Conservation (phyloP, 768 basidiomycete species). For the Mycena capillaripes region DNA sequence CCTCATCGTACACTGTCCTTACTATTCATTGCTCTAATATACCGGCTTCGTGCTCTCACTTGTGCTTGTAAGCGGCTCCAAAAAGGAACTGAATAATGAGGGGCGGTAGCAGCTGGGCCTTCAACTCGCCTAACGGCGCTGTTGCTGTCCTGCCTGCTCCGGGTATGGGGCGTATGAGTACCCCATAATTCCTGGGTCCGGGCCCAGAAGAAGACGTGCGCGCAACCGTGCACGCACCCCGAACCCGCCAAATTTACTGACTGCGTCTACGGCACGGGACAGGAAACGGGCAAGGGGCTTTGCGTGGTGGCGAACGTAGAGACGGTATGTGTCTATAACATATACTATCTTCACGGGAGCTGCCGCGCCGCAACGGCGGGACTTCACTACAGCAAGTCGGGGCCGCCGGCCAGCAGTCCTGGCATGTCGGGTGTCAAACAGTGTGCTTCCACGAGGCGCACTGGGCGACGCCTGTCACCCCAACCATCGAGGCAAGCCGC, state of each 20-base stretch:
- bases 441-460: not conserved
- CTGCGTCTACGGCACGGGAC: not conserved
- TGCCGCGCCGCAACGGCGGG: constrained; percentile 16
- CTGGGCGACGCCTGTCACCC: not conserved
- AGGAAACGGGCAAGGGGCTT: constrained; percentile 16
- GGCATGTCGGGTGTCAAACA: not conserved
- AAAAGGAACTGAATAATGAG: too few relatives aligned
- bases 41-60: too few relatives aligned
- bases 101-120: too few relatives aligned
- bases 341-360: not conserved
- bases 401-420: constrained; percentile 25
- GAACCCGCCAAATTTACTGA: not conserved
- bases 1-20: too few relatives aligned
- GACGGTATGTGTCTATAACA: too few relatives aligned
- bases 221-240: not conserved
- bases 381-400: constrained; percentile 4
- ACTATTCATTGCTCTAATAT: too few relatives aligned
- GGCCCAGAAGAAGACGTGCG: constrained; percentile 7
- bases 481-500: constrained; percentile 1
- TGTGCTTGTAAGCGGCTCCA: too few relatives aligned
- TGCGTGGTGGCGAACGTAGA: not conserved
- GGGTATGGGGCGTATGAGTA: too few relatives aligned
- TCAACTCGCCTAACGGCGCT: too few relatives aligned
- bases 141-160: too few relatives aligned
- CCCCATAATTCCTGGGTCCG: constrained; percentile 11